Conservation (phyloP, 768 basidiomycete genomes). For the Phylloporus rhodoxanthus region DNA sequence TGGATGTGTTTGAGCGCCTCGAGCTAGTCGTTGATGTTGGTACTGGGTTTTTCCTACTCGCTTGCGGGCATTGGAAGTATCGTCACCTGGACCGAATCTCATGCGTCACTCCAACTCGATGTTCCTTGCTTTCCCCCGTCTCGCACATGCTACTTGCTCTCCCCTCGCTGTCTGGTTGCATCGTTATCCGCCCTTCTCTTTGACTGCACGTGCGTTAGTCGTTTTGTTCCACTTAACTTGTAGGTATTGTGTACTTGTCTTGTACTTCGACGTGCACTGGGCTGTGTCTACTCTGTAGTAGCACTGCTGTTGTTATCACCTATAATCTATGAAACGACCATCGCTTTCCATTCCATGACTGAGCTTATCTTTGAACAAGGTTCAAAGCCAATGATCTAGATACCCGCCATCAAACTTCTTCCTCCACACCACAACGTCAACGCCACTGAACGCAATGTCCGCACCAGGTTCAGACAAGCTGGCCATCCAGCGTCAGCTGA, state of each 20-base stretch:
- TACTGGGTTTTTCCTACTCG: slow-evolving; percentile 11
- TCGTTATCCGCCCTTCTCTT: slow-evolving; percentile 18
- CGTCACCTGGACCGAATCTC: slow-evolving; percentile 10
- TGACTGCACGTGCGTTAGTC: slow-evolving; percentile 20
- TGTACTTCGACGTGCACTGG: slow-evolving; percentile 25
- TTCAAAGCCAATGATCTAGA: too few relatives aligned
- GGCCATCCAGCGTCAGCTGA: slow-evolving; percentile 58
- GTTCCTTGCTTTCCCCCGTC: not conserved
- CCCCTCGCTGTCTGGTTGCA: slow-evolving; percentile 19
- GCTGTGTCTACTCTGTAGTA: slow-evolving; percentile 31
- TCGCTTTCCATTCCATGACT: slow-evolving; percentile 8
- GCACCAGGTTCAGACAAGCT: slow-evolving; percentile 14
- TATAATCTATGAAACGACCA: slow-evolving; percentile 24
- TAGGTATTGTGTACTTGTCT: slow-evolving; percentile 32
- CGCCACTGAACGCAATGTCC: slow-evolving; percentile 13
- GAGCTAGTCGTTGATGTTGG: slow-evolving; percentile 11
- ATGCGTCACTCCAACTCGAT: slow-evolving; percentile 21
- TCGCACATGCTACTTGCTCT: slow-evolving; percentile 14
- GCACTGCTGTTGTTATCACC: slow-evolving; percentile 22
- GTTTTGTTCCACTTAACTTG: slow-evolving; percentile 22
- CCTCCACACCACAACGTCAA: slow-evolving; percentile 11
- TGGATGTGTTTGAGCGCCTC: slow-evolving; percentile 23
- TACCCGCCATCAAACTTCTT: not conserved
- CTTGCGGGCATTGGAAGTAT: slow-evolving; percentile 26
- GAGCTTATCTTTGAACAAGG: slow-evolving; percentile 7